Base-by-base conservation (phyloP, 345 rosid species). In the Kandelia obovata region DNA sequence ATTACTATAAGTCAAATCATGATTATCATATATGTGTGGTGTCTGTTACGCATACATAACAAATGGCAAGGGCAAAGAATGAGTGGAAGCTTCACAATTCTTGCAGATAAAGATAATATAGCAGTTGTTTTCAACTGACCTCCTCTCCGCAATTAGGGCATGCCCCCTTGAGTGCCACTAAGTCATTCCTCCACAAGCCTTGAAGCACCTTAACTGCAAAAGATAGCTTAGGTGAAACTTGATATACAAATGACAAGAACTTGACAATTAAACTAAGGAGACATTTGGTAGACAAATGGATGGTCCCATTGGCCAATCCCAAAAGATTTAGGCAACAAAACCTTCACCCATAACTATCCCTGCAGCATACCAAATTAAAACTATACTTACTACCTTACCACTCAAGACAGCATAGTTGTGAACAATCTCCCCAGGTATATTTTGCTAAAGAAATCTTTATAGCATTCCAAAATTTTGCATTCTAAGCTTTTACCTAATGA, bases 101-200 rank as follows among this genome's bases (percentile, higher is more conserved):
- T 17, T 28, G 23, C 61, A 53, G 26, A 61, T 43, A 6, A 58
- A 47, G 15, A 61, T 3, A 49, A 17, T 23, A 11, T 26, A 39
- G 31, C 15, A 52, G 7, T 53, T 64, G 52, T 27, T 37, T 32
- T 67, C 61, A 32, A 79, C 78, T 73, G n/a, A 91, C 99, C 99
- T 95, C 99, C 73, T 95, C 99, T 47, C 96, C 93, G 20, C 99
- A 95, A 76, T 92, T 89, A 4, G 97, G 99, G 73, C 99, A 95
- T 73, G 92, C 84, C 66, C 99, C 97, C 79, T 74, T 92, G 62
- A 95, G 84, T 62, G 96, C 92, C 30, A 83, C 93, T 79, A 95
- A 80, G 83, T 95, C 97, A 70, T 87, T 92, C 77, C 90, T 86
- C 99, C 99, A 92, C 17, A 95, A 82, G 46, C 96, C 90, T 69